A percentile compares a stretch with the other conserved stretches of the same genome.
Conservation (phyloP, 2,329 filamentous ascomycete species). For the Penicillium sclerotigenum region DNA sequence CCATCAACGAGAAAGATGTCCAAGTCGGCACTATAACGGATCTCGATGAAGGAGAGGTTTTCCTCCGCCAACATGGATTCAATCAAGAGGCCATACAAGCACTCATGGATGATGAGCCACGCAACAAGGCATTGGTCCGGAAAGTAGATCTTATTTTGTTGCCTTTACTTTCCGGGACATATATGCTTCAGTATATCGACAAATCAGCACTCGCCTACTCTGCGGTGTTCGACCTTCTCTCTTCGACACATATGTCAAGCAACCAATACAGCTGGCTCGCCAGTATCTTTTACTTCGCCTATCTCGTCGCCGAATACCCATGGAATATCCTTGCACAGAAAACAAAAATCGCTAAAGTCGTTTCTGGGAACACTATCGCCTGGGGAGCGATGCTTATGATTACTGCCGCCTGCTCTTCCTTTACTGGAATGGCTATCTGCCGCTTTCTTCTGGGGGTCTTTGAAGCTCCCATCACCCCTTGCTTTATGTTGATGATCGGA, state of each 20-base stretch:
- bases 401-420: constrained; percentile 44
- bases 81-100: constrained; percentile 43
- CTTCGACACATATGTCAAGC: constrained; percentile 46
- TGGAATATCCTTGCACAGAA: constrained; percentile 37
- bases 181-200: constrained; percentile 54
- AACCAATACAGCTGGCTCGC: constrained; percentile 53
- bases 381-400: constrained; percentile 48
- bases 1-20: constrained; percentile 17
- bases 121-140: constrained; percentile 32
- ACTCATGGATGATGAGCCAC: constrained; percentile 44
- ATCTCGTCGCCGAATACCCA: constrained; percentile 45
- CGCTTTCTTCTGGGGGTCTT: constrained; percentile 49
- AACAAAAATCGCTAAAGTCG: constrained; percentile 23
- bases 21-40: constrained; percentile 28
- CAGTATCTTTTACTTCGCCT: constrained; percentile 56
- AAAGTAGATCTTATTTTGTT: constrained; percentile 53
- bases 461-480: constrained; percentile 49
- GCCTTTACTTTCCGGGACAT: constrained; percentile 47
- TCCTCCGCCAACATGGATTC: constrained; percentile 50
- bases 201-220: constrained; percentile 55
- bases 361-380: constrained; percentile 37
- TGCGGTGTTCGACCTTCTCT: constrained; percentile 56
- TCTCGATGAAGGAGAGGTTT: constrained; percentile 50
- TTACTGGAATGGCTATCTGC: constrained; percentile 44
- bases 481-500: constrained; percentile 51